Conservation (phyloP, 1,284 basidiomycete genomes). For the Heliocybe sulcata region DNA sequence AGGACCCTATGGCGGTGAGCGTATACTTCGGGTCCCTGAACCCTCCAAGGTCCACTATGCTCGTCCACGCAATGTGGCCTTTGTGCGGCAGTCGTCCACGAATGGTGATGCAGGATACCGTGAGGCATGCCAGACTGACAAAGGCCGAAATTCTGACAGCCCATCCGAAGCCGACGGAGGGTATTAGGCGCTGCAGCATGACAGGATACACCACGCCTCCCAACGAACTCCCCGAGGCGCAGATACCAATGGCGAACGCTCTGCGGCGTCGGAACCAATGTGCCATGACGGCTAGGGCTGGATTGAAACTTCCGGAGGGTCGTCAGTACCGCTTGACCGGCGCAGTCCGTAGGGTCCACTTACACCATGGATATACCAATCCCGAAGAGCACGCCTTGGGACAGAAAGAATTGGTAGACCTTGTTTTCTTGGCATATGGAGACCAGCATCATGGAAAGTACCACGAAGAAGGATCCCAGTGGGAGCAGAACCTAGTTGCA, state of each 20-base stretch:
- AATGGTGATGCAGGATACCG: constrained; percentile 18
- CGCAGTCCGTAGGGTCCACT: constrained; percentile 8
- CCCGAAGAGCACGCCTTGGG: constrained; percentile 28
- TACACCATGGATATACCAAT: constrained; percentile 28
- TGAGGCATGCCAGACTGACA: constrained; percentile 21
- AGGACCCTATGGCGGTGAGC: constrained; percentile 20
- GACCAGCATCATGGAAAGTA: constrained; percentile 28
- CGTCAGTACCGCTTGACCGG: background rate
- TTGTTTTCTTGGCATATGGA: constrained; percentile 26
- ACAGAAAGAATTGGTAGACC: constrained; percentile 29
- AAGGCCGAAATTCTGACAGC: constrained; percentile 34
- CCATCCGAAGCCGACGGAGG: constrained; percentile 52
- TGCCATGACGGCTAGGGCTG: constrained; percentile 15
- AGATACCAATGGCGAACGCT: constrained; percentile 49
- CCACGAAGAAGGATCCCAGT: constrained; percentile 22
- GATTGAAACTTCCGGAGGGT: constrained; percentile 19
- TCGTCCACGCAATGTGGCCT: constrained; percentile 10
- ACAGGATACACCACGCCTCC: constrained; percentile 66
- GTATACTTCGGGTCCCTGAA: constrained; percentile 24
- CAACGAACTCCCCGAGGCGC: constrained; percentile 27
- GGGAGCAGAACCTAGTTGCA: constrained; percentile 21
- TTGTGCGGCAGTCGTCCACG: constrained; percentile 17
- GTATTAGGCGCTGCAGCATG: constrained; percentile 52
- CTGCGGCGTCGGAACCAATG: constrained; percentile 52
- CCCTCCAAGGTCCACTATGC: constrained; percentile 19